Percentiles rank a stretch among this genome's conserved stretches.
phyloP scores from a whole-genome alignment of 768 basidiomycete species.

The Boletus speciosus region DNA sequence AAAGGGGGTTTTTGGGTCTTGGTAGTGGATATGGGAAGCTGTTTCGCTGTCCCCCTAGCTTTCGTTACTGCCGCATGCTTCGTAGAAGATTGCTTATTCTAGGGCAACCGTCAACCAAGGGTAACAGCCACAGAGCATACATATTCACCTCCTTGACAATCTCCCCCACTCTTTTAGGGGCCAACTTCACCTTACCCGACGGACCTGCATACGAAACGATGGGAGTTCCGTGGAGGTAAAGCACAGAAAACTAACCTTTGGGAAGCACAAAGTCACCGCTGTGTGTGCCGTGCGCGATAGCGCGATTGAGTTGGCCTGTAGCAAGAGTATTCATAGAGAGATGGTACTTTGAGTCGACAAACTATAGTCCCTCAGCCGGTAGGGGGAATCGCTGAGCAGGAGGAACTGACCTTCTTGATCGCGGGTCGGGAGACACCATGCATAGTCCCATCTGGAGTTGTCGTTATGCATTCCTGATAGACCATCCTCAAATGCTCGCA shows the following conservation, averaged over 20 bases:
- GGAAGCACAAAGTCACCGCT: conserved; percentile 54
- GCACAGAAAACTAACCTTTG: conserved; percentile 36
- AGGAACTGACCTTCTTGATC: conserved; percentile 69
- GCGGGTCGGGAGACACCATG: conserved; percentile 70
- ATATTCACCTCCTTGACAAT: conserved; percentile 15
- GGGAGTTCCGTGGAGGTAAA: not conserved
- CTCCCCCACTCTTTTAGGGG: conserved; percentile 11
- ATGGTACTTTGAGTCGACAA: conserved; percentile 53
- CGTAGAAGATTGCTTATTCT: conserved; percentile 14
- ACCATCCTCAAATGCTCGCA: not conserved
- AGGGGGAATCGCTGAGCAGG: not conserved
- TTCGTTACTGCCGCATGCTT: not conserved
- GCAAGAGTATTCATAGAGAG: conserved; percentile 44
- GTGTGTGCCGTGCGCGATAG: conserved; percentile 51
- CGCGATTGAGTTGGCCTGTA: conserved; percentile 47
- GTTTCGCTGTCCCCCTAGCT: not conserved
- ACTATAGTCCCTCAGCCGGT: conserved; percentile 32
- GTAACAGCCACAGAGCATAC: not conserved
- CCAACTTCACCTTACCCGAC: conserved; percentile 27
- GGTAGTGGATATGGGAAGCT: not conserved
- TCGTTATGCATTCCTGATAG: conserved; percentile 67
- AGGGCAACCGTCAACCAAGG: not conserved
- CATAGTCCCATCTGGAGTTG: conserved; percentile 61
- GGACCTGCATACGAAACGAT: conserved; percentile 13
- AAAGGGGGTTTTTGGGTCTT: not conserved